Percentiles rank a stretch among this genome's conserved stretches.
phyloP scores from a whole-genome alignment of 306 rosid genomes.

The Corylus heterophylla region DNA sequence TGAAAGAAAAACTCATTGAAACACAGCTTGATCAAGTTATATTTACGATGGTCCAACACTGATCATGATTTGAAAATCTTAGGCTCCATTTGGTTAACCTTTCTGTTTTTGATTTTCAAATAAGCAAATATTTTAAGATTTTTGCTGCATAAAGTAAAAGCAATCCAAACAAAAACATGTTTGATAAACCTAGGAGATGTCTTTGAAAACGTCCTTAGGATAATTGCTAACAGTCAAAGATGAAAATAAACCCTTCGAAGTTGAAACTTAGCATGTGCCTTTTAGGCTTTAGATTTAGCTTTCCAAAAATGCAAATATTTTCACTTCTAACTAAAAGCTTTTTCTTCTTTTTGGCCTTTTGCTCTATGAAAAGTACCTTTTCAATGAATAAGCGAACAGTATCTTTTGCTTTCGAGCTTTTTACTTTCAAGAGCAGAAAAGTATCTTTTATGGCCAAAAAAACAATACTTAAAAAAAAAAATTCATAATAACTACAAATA shows the following conservation, averaged over 20 bases:
- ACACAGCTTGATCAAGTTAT: background rate
- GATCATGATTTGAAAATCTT: background rate
- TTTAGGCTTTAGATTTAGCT: background rate
- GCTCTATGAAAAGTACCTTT: background rate
- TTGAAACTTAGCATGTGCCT: background rate
- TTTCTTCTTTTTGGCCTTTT: background rate
- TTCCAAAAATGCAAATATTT: background rate
- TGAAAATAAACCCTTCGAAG: background rate
- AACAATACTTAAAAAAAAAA: too few species aligned
- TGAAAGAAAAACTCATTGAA: background rate
- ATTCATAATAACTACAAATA: too few species aligned
- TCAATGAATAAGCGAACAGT: too few species aligned
- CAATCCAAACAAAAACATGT: too few species aligned
- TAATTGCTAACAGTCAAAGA: background rate
- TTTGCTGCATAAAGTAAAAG: background rate
- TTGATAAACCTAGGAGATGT: background rate
- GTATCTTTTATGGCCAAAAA: too few species aligned
- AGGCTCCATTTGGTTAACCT: background rate
- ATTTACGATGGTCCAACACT: background rate
- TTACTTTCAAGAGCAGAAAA: too few species aligned
- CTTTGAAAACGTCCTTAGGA: background rate
- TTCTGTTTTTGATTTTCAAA: background rate
- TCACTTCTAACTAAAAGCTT: too few species aligned
- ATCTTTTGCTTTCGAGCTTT: too few species aligned
- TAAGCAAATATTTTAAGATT: background rate